Conservation (phyloP, 495 filamentous ascomycete genomes). For the Halenospora varia region DNA sequence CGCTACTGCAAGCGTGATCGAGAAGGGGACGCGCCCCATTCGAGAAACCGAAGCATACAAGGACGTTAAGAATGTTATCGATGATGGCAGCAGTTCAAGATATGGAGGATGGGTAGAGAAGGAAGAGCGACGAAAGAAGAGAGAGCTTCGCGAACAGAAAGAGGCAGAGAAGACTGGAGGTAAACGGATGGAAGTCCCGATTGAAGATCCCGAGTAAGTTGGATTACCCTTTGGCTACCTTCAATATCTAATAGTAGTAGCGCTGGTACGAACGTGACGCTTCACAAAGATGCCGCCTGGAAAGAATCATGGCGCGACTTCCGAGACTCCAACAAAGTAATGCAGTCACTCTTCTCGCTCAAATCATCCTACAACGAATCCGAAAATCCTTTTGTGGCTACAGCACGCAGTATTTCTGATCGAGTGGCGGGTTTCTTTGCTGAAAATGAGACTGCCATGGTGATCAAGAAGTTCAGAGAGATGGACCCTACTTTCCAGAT, state of each 20-base stretch:
- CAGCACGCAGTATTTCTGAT: slow-evolving; percentile 90
- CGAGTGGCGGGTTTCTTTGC: slow-evolving; percentile 93
- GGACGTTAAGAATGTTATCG: slow-evolving; percentile 90
- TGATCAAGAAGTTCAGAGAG: slow-evolving; percentile 95
- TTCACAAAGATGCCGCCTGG: slow-evolving; percentile 96
- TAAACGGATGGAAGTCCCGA: slow-evolving; percentile 50
- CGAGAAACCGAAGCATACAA: slow-evolving; percentile 92
- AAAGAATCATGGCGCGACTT: slow-evolving; percentile 95
- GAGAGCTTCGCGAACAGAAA: slow-evolving; percentile 68
- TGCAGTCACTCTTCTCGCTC: slow-evolving; percentile 82
- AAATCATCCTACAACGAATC: slow-evolving; percentile 89
- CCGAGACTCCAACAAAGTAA: slow-evolving; percentile 78
- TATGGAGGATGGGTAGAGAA: slow-evolving; percentile 97
- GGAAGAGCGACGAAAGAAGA: slow-evolving; percentile 77
- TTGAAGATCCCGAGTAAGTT: slow-evolving; percentile 84
- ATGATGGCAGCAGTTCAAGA: slow-evolving; percentile 92
- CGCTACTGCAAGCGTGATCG: slow-evolving; percentile 78
- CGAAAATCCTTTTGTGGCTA: slow-evolving; percentile 91
- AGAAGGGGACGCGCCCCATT: slow-evolving; percentile 89
- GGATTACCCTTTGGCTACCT: background rate
- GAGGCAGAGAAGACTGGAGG: slow-evolving; percentile 47
- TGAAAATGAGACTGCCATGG: slow-evolving; percentile 93
- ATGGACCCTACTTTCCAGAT: slow-evolving; percentile 95
- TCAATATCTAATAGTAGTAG: slow-evolving; percentile 42
- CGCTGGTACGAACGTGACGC: slow-evolving; percentile 86